Evolutionary conservation across 179 eudicot species (phyloP), one percentile per base, ranked within the genome.

Genomic region (Beta macrorhiza): DNA sequence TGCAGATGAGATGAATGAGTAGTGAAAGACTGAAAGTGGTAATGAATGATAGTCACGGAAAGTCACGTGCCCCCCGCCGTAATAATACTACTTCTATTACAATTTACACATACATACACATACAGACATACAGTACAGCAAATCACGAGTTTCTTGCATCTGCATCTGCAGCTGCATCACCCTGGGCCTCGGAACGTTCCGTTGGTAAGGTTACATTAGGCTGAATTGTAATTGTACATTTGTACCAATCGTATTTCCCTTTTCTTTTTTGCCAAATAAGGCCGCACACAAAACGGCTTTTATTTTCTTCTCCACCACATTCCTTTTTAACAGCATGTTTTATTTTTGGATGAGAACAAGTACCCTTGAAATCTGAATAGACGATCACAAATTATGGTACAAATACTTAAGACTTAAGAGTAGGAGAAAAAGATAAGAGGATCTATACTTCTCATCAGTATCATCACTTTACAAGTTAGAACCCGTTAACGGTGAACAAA

Each of bases 31-130:
- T 67, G 74, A 47, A 58, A n/a, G 65, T 1, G 65, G 69, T n/a
- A 16, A 70, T 67, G 49, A 78, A 67, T 62, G 71, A 67, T 55
- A 37, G 53, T 75, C 83, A 85, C 83, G 81, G 68, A 72, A 67
- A 37, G 78, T 70, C 89, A 85, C 87, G 87, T 75, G 86, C 72
- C 8, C 32, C n/a, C 73, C 84, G 77, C 81, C 81, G 78, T 78
- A 73, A 59, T 58, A 53, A 47, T 52, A 45, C 15, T 1, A 37
- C 42, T 37, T 37, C 42, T 37, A 37, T 37, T 37, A 37, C 42
- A n/a, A n/a, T n/a, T n/a, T n/a, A n/a, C n/a, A 32, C 37, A 32
- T 32, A 32, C 37, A 32, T 32, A 32, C n/a, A n/a, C n/a, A n/a
- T n/a, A n/a, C n/a, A n/a, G n/a, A 29, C 32, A 37, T 37, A 37